These are phyloP conservation scores for Hortiboletus campestris DNA, from an alignment of 768 basidiomycete genomes.

Conservation along the genomic window DNA sequence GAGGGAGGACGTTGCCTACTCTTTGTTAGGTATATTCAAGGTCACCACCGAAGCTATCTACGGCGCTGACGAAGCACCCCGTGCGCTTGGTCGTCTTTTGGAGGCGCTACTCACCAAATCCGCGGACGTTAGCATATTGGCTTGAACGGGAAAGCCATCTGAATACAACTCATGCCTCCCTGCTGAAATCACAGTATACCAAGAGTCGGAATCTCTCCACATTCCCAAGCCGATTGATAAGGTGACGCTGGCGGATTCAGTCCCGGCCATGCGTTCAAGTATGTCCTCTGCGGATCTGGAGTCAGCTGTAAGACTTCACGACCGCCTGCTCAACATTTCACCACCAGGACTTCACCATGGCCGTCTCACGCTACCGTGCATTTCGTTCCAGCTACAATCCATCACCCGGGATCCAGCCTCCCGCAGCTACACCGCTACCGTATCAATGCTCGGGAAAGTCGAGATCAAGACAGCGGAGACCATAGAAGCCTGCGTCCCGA, in stretches of 20 bases:
- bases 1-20: conserved; percentile 27
- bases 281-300: not conserved
- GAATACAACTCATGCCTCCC: conserved; percentile 25
- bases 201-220: not conserved
- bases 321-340: not conserved
- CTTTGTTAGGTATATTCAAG: conserved; percentile 23
- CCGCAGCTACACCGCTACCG: not conserved
- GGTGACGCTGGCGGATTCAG: not conserved
- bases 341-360: conserved; percentile 9
- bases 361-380: conserved; percentile 12
- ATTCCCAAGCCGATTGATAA: not conserved
- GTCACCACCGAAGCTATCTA: conserved; percentile 17
- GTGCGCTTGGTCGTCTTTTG: conserved; percentile 22
- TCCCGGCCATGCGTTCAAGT: not conserved
- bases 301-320: conserved; percentile 4
- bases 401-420: not conserved
- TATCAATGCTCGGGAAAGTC: conserved; percentile 1
- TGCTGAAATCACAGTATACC: conserved; percentile 15
- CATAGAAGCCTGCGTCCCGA: too few relatives aligned
- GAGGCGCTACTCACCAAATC: conserved; percentile 12
- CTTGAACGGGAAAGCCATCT: conserved; percentile 17
- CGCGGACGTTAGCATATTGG: conserved; percentile 14
- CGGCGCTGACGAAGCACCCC: conserved; percentile 18
- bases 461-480: not conserved
- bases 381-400: not conserved